These are phyloP conservation scores for Ganoderma boninense DNA, from an alignment of 1,284 basidiomycete species.

Conservation along the genomic window DNA sequence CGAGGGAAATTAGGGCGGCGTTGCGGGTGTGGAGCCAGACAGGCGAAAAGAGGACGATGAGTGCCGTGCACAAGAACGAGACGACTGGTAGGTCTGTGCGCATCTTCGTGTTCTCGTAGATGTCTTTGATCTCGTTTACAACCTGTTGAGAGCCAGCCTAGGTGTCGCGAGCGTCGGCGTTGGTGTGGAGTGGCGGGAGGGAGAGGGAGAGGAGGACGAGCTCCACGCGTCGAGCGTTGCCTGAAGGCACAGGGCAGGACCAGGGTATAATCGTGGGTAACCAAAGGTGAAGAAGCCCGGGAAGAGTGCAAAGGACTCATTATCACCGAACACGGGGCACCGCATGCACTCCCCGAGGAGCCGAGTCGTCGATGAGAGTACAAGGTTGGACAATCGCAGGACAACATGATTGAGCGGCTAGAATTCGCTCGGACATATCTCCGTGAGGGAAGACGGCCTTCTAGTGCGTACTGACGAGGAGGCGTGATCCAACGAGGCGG, in stretches of 20 bases:
- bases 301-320: background rate
- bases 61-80: slow-evolving; percentile 55
- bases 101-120: slow-evolving; percentile 45
- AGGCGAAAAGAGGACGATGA: slow-evolving; percentile 49
- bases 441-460: slow-evolving; percentile 2
- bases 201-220: slow-evolving; percentile 12
- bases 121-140: background rate
- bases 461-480: slow-evolving; percentile 12
- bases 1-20: slow-evolving; percentile 55
- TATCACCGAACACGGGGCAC: slow-evolving; percentile 7
- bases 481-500: background rate
- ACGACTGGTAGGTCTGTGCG: slow-evolving; percentile 53
- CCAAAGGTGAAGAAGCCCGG: background rate
- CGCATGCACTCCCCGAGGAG: slow-evolving; percentile 8
- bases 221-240: slow-evolving; percentile 18
- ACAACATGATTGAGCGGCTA: slow-evolving; percentile 11
- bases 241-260: slow-evolving; percentile 9
- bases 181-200: background rate
- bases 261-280: slow-evolving; percentile 21
- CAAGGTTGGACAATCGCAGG: slow-evolving; percentile 23
- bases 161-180: slow-evolving; percentile 13
- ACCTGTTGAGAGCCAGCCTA: background rate
- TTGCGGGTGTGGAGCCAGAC: slow-evolving; percentile 55
- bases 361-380: slow-evolving; percentile 9
- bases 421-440: background rate